Evolutionary conservation across 495 filamentous ascomycete genomes (phyloP).

Genomic region (Penicillium lividum): DNA sequence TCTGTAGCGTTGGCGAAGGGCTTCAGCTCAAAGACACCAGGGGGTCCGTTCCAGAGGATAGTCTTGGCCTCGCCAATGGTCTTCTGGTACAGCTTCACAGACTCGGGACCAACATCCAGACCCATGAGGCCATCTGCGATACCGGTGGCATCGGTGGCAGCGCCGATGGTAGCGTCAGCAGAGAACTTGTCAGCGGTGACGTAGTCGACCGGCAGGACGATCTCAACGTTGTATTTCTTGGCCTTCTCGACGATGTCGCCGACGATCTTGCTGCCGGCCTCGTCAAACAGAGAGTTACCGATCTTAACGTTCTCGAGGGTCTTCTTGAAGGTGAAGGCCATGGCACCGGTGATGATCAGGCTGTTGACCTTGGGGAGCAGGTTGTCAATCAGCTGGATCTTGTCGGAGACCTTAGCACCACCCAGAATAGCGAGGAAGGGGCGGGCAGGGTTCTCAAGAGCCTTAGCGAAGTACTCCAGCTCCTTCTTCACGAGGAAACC

Average conservation of each 20-base stretch:
- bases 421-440: slow-evolving; percentile 99
- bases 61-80: slow-evolving; percentile 88
- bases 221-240: slow-evolving; percentile 90
- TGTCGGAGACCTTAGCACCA: slow-evolving; percentile 97
- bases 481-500: slow-evolving; percentile 99
- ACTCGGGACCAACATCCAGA: slow-evolving; percentile 89
- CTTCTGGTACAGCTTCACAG: slow-evolving; percentile 77
- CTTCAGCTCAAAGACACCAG: slow-evolving; percentile 96
- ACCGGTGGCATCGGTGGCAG: slow-evolving; percentile 80
- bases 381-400: slow-evolving; percentile 99
- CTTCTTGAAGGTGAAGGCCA: slow-evolving; percentile 99
- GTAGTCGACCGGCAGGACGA: slow-evolving; percentile 93
- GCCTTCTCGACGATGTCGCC: slow-evolving; percentile 88
- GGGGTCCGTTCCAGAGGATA: slow-evolving; percentile 98
- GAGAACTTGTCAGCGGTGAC: slow-evolving; percentile 94
- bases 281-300: slow-evolving; percentile 90
- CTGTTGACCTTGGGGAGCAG: slow-evolving; percentile 95
- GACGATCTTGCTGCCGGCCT: slow-evolving; percentile 92
- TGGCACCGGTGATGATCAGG: slow-evolving; percentile 94
- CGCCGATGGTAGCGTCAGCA: slow-evolving; percentile 76
- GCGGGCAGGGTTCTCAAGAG: slow-evolving; percentile 86
- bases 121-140: slow-evolving; percentile 98
- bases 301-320: slow-evolving; percentile 87
- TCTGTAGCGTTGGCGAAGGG: slow-evolving; percentile 90
- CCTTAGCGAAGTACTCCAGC: slow-evolving; percentile 98